Base-by-base conservation (phyloP, 192 early-diverging fungal species). In the Gonapodya sp. region DNA sequence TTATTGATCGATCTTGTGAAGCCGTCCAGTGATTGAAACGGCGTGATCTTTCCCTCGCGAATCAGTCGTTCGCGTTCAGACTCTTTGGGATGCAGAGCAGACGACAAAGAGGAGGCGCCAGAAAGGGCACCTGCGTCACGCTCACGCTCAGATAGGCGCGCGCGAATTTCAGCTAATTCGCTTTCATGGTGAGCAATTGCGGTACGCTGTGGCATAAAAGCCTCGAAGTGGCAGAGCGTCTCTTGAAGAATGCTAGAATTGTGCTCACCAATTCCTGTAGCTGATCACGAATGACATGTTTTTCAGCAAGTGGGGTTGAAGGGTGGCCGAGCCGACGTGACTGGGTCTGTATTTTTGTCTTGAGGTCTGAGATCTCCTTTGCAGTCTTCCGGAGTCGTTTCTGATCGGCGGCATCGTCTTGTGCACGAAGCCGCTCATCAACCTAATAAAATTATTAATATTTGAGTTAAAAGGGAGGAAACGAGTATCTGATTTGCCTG, bases 11-110 rank as follows among this genome's bases (percentile, higher is more conserved):
- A 31, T 73, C 8, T 8, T 1, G 35, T 1, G 72, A 82, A 34
- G 73, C 31, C 18, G 1, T 32, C 31, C 30, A 73, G 78, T n/a
- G 78, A 18, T 75, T 79, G 73, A 86, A 91, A 92, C 24, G 89
- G 93, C 35, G 88, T 94, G 46, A 92, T 90, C 82, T 91, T 93
- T 73, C 88, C 92, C 36, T 87, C 91, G 24, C 89, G 83, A 82
- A 93, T 92, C n/a, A 94, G 83, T 72, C 87, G 86, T 8, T 94
- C 93, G 36, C 91, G 81, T 37, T 88, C 86, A 16, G 90, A 86
- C 78, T 93, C 92, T 73, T 81, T 82, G 0, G 79, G 75, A 8
- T 75, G 75, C 35, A 82, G 83, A 75, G 36, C 31, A 72, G 35
- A 64, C 77, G 24, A 80, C 75, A 31, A 79, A 35, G 31, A 73